phyloP scores from a whole-genome alignment of 192 early-diverging fungal genomes.

The Lobulomyces angularis region DNA sequence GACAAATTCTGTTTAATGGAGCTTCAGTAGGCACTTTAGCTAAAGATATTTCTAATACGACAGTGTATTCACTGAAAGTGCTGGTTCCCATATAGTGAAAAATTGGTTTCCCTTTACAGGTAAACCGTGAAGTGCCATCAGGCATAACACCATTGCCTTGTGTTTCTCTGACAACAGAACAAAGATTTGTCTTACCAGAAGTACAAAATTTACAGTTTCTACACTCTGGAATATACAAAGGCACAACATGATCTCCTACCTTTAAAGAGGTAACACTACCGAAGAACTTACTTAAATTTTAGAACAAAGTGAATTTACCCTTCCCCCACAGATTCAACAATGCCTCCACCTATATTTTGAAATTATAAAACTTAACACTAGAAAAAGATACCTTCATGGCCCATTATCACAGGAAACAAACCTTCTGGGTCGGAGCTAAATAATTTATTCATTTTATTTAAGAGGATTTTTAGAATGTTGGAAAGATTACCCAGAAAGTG shows the following conservation, averaged over 20 bases:
- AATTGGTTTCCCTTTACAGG: slow-evolving; percentile 74
- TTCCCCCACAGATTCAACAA: slow-evolving; percentile 94
- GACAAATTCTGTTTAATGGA: slow-evolving; percentile 56
- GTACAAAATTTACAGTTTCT: slow-evolving; percentile 94
- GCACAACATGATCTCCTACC: slow-evolving; percentile 92
- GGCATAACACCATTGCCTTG: slow-evolving; percentile 95
- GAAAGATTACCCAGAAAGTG: slow-evolving; percentile 64
- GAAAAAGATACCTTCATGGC: slow-evolving; percentile 65
- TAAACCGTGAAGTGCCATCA: slow-evolving; percentile 80
- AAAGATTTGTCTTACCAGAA: slow-evolving; percentile 93
- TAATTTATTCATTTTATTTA: too few species aligned
- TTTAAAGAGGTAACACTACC: slow-evolving; percentile 72
- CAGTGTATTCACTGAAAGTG: slow-evolving; percentile 13
- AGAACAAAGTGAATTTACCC: slow-evolving; percentile 8
- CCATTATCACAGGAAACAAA: slow-evolving; percentile 82
- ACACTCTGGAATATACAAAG: slow-evolving; percentile 76
- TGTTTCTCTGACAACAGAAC: slow-evolving; percentile 76
- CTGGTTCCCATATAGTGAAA: slow-evolving; percentile 92
- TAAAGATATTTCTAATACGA: slow-evolving; percentile 78
- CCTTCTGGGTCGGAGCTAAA: slow-evolving; percentile 63
- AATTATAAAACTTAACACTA: background rate
- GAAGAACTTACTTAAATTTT: background rate
- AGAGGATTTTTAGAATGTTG: slow-evolving; percentile 14
- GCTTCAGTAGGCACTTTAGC: slow-evolving; percentile 74
- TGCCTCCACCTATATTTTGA: slow-evolving; percentile 48